phyloP scores from a whole-genome alignment of 2,329 filamentous ascomycete species.

The Hymenoscyphus repandus region DNA sequence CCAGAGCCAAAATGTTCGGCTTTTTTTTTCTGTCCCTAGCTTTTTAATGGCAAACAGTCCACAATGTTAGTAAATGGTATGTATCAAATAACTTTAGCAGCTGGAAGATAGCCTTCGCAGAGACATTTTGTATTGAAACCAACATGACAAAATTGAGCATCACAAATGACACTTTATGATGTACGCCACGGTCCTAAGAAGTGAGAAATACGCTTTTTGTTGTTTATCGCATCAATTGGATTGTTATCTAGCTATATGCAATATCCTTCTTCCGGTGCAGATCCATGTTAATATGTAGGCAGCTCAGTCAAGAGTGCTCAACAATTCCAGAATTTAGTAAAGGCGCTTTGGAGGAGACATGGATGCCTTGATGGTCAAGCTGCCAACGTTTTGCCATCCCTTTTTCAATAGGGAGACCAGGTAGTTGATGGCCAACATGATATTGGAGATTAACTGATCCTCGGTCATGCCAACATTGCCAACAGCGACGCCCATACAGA shows the following conservation, averaged over 20 bases:
- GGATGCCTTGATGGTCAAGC: constrained; percentile 99
- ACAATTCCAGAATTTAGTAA: constrained; percentile 60
- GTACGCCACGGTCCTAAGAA: too few relatives aligned
- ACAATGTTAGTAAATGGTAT: too few relatives aligned
- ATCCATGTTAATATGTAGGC: constrained; percentile 9
- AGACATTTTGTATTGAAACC: too few relatives aligned
- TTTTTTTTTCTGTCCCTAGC: too few relatives aligned
- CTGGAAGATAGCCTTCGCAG: too few relatives aligned
- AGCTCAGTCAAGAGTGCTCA: constrained; percentile 28
- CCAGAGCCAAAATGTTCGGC: too few relatives aligned
- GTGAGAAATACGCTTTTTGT: too few relatives aligned
- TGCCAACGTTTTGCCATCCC: constrained; percentile 99
- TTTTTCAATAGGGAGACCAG: constrained; percentile 99
- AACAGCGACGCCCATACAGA: constrained; percentile 99
- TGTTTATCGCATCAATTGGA: constrained; percentile 16
- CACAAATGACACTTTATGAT: too few relatives aligned
- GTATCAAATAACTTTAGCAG: neutral
- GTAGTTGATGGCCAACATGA: constrained; percentile 99
- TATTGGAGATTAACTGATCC: constrained; percentile 96
- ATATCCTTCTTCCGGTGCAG: constrained; percentile 10
- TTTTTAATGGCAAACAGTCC: neutral
- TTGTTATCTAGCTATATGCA: constrained; percentile 25
- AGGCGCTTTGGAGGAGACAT: constrained; percentile 98
- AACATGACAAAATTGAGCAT: too few relatives aligned
- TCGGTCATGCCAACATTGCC: constrained; percentile 97